phyloP scores from a whole-genome alignment of 2,329 filamentous ascomycete genomes.

The Colletotrichum filicis region DNA sequence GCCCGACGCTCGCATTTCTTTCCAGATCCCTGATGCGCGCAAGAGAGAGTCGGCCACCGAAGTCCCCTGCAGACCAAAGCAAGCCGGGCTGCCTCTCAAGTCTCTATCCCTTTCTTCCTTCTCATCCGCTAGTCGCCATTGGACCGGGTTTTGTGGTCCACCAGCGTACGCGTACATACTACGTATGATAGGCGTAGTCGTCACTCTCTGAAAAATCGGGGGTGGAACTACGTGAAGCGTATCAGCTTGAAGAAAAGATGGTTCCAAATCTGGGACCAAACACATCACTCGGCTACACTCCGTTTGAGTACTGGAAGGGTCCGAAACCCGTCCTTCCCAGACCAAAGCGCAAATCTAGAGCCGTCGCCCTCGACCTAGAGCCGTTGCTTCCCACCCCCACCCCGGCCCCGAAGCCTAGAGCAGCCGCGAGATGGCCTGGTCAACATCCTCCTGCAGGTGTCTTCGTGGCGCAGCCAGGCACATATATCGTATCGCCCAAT shows the following conservation, averaged over 20 bases:
- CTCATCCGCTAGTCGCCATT: slow-evolving; percentile 10
- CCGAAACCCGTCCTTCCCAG: slow-evolving; percentile 36
- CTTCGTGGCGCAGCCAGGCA: slow-evolving; percentile 32
- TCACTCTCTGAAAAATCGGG: slow-evolving; percentile 25
- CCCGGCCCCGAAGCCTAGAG: slow-evolving; percentile 7
- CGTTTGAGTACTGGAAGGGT: slow-evolving; percentile 41
- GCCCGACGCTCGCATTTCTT: not conserved
- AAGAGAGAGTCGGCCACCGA: slow-evolving; percentile 3
- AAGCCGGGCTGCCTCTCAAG: not conserved
- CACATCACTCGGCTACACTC: slow-evolving; percentile 38
- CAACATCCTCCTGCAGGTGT: not conserved
- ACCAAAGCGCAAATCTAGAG: slow-evolving; percentile 21
- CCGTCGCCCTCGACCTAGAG: slow-evolving; percentile 22
- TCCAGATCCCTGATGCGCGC: not conserved
- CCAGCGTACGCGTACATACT: slow-evolving; percentile 27
- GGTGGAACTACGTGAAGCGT: slow-evolving; percentile 6
- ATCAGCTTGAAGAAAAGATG: slow-evolving; percentile 30
- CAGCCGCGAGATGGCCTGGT: slow-evolving; percentile 31
- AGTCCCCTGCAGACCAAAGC: slow-evolving; percentile 6
- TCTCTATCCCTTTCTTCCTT: not conserved
- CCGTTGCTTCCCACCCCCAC: slow-evolving; percentile 29
- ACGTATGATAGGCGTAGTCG: slow-evolving; percentile 31
- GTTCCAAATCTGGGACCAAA: slow-evolving; percentile 28
- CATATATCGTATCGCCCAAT: slow-evolving; percentile 8
- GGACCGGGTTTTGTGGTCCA: slow-evolving; percentile 19